Base-by-base conservation (phyloP, 2,329 filamentous ascomycete genomes). In the Talaromyces sp. region DNA sequence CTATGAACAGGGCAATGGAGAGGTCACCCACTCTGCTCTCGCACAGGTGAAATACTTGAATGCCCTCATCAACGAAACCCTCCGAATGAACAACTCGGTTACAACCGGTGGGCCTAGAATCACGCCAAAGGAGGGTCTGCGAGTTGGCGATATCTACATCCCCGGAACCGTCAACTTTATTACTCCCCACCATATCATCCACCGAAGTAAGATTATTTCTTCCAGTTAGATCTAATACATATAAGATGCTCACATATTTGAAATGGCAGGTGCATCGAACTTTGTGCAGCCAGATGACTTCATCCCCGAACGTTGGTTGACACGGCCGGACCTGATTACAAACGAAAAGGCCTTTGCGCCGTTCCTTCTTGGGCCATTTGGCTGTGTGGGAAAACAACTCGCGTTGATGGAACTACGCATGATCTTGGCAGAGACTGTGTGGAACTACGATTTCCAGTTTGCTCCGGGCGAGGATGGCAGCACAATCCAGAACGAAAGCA, bases 71-170 rank as follows among this genome's bases (percentile, higher is more conserved):
- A 72, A 64, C 50, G 76, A 78, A 61, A 73, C 72, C 0, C 68
- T 77, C 54, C 68, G 79, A 0, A 63, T 81, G 9, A 73, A 76
- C n/a, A 75, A 78, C 0, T 69, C 76, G 0, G 60, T 78, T 0
- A 65, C 75, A 2, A 69, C 69, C n/a, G 76, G 74, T 4, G 68
- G 69, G 5, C 69, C 69, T 4, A 74, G 79, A 2, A 66, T 72
- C 6, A 79, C 78, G 0, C 79, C 79, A 1, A 64, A 69, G 0
- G 71, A 70, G 51, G 74, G 73, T 28, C 67, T 69, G 30, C 52
- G 55, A 44, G 60, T 75, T 9, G 72, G 72, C 40, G 71, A 71
- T 34, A 64, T 66, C 6, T 65, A 64, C 57, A 70, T 75, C 30
- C 73, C 73, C 0, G 73, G 70, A 4, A 59, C 70, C 57, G 64